Evolutionary conservation across 148 eudicot genomes (phyloP).

Genomic region (Vaccinium macrocarpon): DNA sequence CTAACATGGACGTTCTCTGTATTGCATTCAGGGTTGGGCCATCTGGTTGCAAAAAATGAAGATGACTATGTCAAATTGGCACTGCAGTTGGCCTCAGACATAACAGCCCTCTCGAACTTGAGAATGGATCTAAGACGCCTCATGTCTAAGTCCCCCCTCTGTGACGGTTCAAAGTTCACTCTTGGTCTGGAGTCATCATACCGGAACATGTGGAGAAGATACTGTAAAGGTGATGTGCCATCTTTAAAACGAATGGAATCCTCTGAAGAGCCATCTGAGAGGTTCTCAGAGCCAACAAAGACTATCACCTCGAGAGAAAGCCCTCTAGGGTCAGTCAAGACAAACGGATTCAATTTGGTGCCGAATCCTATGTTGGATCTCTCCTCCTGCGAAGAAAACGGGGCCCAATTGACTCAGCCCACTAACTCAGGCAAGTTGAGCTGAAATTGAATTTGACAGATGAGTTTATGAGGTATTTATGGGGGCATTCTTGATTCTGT

Average conservation of each 20-base stretch:
- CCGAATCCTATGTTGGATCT: conserved; percentile 31
- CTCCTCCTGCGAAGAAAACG: conserved; percentile 17
- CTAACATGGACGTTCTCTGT: not conserved
- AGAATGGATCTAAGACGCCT: conserved; percentile 75
- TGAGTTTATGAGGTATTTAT: not conserved
- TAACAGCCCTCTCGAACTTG: conserved; percentile 63
- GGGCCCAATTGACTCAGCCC: not conserved
- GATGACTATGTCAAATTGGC: conserved; percentile 83
- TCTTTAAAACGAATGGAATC: conserved; percentile 56
- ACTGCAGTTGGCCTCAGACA: conserved; percentile 69
- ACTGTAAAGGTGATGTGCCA: conserved; percentile 88
- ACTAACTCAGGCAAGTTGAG: not conserved
- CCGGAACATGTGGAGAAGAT: conserved; percentile 75
- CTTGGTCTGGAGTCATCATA: conserved; percentile 63
- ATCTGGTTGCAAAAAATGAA: conserved; percentile 81
- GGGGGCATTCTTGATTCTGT: not conserved
- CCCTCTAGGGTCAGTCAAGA: conserved; percentile 30
- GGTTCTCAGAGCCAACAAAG: conserved; percentile 30
- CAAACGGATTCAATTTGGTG: conserved; percentile 50
- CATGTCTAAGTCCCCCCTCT: conserved; percentile 87
- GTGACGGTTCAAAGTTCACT: conserved; percentile 77
- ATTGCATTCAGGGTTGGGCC: conserved; percentile 54
- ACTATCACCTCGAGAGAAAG: conserved; percentile 29
- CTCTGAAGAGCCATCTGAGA: conserved; percentile 28
- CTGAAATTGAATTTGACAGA: not conserved